Evolutionary conservation across 768 basidiomycete species (phyloP), one percentile per base, ranked within the genome.

Genomic region (Nevesoporus exiguus): DNA sequence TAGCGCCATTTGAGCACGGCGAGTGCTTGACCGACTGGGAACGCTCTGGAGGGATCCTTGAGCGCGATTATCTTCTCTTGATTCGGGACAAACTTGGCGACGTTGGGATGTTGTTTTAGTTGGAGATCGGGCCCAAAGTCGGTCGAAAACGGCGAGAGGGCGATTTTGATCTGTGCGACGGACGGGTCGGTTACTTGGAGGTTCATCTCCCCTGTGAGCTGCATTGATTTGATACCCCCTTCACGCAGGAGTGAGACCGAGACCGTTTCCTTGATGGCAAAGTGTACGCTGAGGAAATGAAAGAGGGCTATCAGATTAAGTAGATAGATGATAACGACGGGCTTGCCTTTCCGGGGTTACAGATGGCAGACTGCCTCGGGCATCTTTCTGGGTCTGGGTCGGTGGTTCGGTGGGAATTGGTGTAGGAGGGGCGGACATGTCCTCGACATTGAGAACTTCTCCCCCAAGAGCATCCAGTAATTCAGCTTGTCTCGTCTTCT

Each of bases 31-130:
- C 86, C 85, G 37, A 98, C 86, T 1, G 93, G 96, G 81, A 98
- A 98, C 7, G 82, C 75, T 60, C 85, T 79, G 37, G 84, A 80
- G 3, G 88, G 66, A 66, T 98, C 95, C 73, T 94, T 97, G 58
- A 98, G 76, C 0, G 86, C 85, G 39, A 98, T 78, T 19, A 86
- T 69, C 36, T 89, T 77, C 3, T 81, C 87, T 70, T 75, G 73
- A 55, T 83, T 82, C 11, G 86, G 83, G 0, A 74, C 76, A 56
- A 95, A 92, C 73, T 93, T 96, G 55, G 85, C 89, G 14, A 98
- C 90, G 55, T 97, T 88, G 7, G 96, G 96, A 64, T 98, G 97
- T 61, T 97, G 93, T 73, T 98, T 98, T 81, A 96, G 97, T 70
- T 96, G 93, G 40, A 98, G 73, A 36, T 80, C 85, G 47, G 80